These are phyloP conservation scores for Calcarisporium arbuscula DNA, from an alignment of 2,329 filamentous ascomycete species.

Conservation along the genomic window DNA sequence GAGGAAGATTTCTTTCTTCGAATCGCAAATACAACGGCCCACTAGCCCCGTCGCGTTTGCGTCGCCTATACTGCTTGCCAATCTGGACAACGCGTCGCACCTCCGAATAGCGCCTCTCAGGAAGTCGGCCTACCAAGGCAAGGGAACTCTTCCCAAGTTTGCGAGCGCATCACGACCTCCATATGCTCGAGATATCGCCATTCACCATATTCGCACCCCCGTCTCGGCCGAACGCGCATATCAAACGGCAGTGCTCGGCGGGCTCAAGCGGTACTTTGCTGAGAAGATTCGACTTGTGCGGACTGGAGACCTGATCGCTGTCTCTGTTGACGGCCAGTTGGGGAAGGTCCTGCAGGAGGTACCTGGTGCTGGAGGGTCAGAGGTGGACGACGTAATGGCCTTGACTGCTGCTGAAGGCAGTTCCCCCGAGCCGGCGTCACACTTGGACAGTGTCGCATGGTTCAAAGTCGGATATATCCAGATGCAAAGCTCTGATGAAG, in stretches of 20 bases:
- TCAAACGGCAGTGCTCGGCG: constrained; percentile 79
- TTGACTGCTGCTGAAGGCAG: constrained; percentile 37
- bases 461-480: constrained; percentile 79
- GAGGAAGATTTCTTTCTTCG: constrained; percentile 55
- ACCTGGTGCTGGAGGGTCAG: constrained; percentile 49
- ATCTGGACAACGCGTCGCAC: constrained; percentile 72
- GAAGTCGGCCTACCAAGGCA: constrained; percentile 41
- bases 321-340: constrained; percentile 80
- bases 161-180: constrained; percentile 50
- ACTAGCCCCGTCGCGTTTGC: constrained; percentile 61
- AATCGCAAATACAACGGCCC: constrained; percentile 59
- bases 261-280: constrained; percentile 84
- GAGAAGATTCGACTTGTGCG: constrained; percentile 75
- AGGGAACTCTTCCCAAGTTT: constrained; percentile 49
- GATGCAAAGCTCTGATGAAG: constrained; percentile 44
- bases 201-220: constrained; percentile 84
- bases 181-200: constrained; percentile 68
- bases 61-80: constrained; percentile 81
- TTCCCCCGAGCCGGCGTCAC: constrained; percentile 19
- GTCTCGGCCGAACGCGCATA: constrained; percentile 78
- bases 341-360: constrained; percentile 75
- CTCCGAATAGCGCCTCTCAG: constrained; percentile 70
- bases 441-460: constrained; percentile 70
- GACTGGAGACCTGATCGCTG: constrained; percentile 79
- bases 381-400: constrained; percentile 65